Conservation (phyloP, 192 early-diverging fungal genomes). For the Polychytrium aggregatum region DNA sequence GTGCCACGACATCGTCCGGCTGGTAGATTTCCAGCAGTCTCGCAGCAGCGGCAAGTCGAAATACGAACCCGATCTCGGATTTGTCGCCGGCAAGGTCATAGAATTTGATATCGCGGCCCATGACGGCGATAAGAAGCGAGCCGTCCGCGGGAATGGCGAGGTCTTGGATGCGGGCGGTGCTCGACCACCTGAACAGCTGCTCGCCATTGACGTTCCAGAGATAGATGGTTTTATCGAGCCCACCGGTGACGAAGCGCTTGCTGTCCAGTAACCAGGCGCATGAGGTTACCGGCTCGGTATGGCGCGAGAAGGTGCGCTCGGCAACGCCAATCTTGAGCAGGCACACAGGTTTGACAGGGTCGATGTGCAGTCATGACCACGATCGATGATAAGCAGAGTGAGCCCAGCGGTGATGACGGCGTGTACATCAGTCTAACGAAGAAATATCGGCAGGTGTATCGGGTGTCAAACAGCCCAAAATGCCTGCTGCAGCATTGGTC, state of each 20-base stretch:
- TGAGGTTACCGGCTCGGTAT: constrained; percentile 67
- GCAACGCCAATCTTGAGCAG: constrained; percentile 47
- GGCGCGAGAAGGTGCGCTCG: constrained; percentile 46
- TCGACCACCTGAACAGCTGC: constrained; percentile 48
- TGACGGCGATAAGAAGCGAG: constrained; percentile 46
- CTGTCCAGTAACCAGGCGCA: constrained; percentile 85
- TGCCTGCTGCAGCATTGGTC: too few relatives aligned
- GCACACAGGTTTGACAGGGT: too few relatives aligned
- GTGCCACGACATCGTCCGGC: neutral
- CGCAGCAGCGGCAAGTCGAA: neutral
- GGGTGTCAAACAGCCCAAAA: too few relatives aligned
- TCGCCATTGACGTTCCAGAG: constrained; percentile 59
- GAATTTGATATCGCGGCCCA: constrained; percentile 53
- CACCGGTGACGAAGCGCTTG: constrained; percentile 73
- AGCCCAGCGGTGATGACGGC: too few relatives aligned
- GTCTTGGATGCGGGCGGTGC: constrained; percentile 49
- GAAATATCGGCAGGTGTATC: too few relatives aligned
- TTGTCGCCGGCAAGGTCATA: constrained; percentile 46
- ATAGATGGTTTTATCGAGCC: constrained; percentile 63
- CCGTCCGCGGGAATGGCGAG: constrained; percentile 52
- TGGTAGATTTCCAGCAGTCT: neutral
- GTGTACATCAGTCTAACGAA: too few relatives aligned
- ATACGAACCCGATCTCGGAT: constrained; percentile 25
- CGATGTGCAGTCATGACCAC: too few relatives aligned
- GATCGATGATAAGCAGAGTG: too few relatives aligned